These are phyloP conservation scores for Monosporascus sp. DNA, from an alignment of 2,329 filamentous ascomycete genomes.

Conservation along the genomic window DNA sequence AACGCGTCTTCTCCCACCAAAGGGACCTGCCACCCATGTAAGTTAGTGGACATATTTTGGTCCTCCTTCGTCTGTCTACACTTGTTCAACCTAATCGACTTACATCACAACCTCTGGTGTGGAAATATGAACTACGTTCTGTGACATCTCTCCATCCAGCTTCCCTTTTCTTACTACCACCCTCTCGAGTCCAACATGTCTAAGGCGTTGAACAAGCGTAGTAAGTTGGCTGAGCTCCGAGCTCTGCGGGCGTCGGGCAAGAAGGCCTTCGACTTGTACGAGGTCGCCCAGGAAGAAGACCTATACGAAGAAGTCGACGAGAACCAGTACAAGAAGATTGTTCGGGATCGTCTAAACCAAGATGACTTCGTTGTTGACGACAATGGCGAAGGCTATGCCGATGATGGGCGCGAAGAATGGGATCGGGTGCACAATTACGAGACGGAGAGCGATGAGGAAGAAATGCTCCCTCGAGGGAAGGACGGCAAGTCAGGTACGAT, in stretches of 20 bases:
- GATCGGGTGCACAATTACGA: constrained; percentile 62
- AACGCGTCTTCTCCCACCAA: background rate
- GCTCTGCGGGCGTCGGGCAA: constrained; percentile 85
- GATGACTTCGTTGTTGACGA: constrained; percentile 99
- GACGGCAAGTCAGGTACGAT: constrained; percentile 44
- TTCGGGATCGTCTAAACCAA: constrained; percentile 79
- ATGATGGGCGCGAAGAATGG: constrained; percentile 95
- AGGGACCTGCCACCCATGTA: background rate
- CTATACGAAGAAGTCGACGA: constrained; percentile 97
- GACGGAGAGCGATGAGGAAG: constrained; percentile 75
- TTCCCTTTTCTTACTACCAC: background rate
- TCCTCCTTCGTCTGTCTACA: background rate
- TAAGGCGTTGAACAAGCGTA: constrained; percentile 35
- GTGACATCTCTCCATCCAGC: background rate
- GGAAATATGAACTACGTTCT: background rate
- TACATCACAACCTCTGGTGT: background rate
- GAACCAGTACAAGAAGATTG: constrained; percentile 93
- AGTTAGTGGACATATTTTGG: background rate
- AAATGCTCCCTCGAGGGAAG: constrained; percentile 41
- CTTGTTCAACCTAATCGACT: background rate
- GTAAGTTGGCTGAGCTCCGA: constrained; percentile 69
- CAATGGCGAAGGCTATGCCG: constrained; percentile 93
- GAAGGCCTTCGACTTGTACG: constrained; percentile 81
- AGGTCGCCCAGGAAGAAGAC: constrained; percentile 76
- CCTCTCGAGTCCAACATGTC: constrained; percentile 30